These are phyloP conservation scores for Xylaria grammica DNA, from an alignment of 495 filamentous ascomycete genomes.

Conservation along the genomic window DNA sequence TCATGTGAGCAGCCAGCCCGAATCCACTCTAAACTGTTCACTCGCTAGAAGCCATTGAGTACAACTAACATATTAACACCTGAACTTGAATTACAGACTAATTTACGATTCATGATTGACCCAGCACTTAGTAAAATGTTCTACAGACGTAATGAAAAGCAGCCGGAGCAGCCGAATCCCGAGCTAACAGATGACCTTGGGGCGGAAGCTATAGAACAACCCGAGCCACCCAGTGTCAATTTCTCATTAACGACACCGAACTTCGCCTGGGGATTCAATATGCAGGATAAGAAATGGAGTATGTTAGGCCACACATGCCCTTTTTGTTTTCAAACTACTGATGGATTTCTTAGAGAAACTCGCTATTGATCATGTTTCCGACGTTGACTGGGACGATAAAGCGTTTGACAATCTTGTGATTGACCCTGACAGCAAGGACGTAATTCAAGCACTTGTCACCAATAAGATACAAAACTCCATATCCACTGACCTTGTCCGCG, in stretches of 20 bases:
- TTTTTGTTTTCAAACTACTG: background rate
- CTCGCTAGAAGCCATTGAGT: background rate
- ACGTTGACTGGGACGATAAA: slow-evolving; percentile 53
- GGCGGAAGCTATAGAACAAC: background rate
- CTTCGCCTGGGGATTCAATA: background rate
- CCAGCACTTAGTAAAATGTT: background rate
- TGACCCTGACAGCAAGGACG: slow-evolving; percentile 49
- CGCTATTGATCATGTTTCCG: background rate
- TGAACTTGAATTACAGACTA: background rate
- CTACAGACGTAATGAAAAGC: background rate
- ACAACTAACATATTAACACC: background rate
- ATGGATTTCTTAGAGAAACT: background rate
- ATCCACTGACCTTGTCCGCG: slow-evolving; percentile 45
- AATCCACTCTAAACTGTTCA: background rate
- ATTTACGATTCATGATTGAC: background rate
- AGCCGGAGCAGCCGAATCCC: background rate
- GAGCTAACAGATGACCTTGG: background rate
- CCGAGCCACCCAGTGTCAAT: background rate
- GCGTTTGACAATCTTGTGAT: slow-evolving; percentile 60
- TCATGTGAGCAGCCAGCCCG: slow-evolving; percentile 17
- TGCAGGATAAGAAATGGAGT: background rate
- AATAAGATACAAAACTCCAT: slow-evolving; percentile 31
- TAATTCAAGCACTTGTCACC: slow-evolving; percentile 55
- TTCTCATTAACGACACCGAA: background rate
- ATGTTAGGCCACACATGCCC: background rate